Evolutionary conservation across 768 basidiomycete genomes (phyloP), one percentile per base, ranked within the genome.

Genomic region (Solioccasus polychromus): DNA sequence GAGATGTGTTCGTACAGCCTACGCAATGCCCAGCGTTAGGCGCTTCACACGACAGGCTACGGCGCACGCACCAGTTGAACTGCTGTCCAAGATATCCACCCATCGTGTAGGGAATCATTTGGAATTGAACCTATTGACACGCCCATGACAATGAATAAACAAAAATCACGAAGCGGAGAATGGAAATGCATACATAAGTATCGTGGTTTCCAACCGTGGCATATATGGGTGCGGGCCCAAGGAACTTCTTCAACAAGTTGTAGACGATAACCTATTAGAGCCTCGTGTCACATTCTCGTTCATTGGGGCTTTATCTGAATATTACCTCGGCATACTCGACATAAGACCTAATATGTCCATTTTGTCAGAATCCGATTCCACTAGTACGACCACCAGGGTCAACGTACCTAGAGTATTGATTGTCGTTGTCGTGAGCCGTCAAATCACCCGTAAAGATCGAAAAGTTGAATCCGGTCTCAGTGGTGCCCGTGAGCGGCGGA

Each of bases 181-280:
- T n/a, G n/a, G n/a, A n/a, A n/a, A n/a, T n/a, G n/a, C 44, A 25
- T 5, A 83, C 80, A 63, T 85, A 85, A 39, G 72, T 79, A 57
- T 88, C 86, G 53, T 88, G 86, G 59, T 88, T 88, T 4, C 86
- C 86, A 3, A 88, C 68, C 0, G 80, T 76, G n/a, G 82, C 77
- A 52, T 86, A 88, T 2, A 87, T 71, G 20, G 85, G 83, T 0
- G 82, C 79, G 8, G 75, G 68, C 15, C 78, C 78, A 20, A 85
- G 68, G 48, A 68, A 71, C n/a, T 68, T 64, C 59, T 74, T 82
- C 66, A 85, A 74, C 22, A 87, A 66, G 49, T 79, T 79, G 60
- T 81, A 88, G 23, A 82, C 38, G 0, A 82, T 58, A 0, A 79
- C 72, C 81, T 84, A 17, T 41, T 15, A 29, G 3, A 42, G n/a